These are phyloP conservation scores for Candolleomyces aberdarensis DNA, from an alignment of 768 basidiomycete genomes.

Conservation along the genomic window DNA sequence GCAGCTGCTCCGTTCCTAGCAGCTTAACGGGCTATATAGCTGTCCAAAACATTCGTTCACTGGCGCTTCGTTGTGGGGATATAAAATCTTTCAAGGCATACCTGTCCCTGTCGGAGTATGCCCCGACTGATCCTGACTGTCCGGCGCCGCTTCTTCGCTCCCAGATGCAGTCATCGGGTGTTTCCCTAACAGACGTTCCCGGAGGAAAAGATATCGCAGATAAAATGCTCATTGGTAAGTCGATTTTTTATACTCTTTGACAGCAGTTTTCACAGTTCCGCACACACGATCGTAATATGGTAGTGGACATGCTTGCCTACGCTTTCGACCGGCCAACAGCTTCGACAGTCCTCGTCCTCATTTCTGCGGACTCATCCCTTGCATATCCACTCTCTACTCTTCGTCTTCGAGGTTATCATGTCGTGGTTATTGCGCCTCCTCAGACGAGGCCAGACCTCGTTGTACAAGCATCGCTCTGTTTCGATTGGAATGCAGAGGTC, in stretches of 20 bases:
- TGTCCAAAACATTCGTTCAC: slow-evolving; percentile 22
- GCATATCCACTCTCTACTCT: slow-evolving; percentile 59
- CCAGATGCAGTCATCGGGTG: slow-evolving; percentile 28
- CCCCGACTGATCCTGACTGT: not conserved
- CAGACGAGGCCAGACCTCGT: slow-evolving; percentile 42
- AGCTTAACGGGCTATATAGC: slow-evolving; percentile 22
- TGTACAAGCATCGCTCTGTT: slow-evolving; percentile 48
- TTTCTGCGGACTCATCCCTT: slow-evolving; percentile 65
- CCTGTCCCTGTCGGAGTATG: slow-evolving; percentile 22
- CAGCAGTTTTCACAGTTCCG: not conserved
- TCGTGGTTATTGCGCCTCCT: slow-evolving; percentile 46
- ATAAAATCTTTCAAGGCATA: slow-evolving; percentile 31
- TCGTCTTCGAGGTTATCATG: slow-evolving; percentile 49
- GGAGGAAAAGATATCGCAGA: slow-evolving; percentile 21
- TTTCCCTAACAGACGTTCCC: slow-evolving; percentile 28
- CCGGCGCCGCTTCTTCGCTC: slow-evolving; percentile 17
- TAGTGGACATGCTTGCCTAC: slow-evolving; percentile 25
- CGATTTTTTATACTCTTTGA: not conserved
- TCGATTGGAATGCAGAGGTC: slow-evolving; percentile 36
- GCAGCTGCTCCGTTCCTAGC: slow-evolving; percentile 27
- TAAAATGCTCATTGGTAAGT: slow-evolving; percentile 27
- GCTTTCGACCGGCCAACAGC: slow-evolving; percentile 44
- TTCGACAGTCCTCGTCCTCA: slow-evolving; percentile 49
- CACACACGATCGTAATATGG: not conserved
- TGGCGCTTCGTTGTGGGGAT: slow-evolving; percentile 25